Evolutionary conservation across 495 filamentous ascomycete species (phyloP).

Genomic region (Parachaetomium inaequale): DNA sequence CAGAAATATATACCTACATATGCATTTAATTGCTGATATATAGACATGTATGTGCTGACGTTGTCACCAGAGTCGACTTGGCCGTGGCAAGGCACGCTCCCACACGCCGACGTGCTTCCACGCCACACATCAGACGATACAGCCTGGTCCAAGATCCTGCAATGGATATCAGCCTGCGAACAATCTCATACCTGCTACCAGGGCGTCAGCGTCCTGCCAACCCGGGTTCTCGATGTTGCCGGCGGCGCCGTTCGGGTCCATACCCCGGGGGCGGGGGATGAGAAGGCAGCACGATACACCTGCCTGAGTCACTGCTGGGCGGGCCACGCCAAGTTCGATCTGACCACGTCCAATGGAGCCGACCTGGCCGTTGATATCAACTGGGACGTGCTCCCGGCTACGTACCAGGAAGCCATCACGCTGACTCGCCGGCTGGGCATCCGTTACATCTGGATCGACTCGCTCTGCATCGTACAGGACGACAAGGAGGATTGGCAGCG

Average conservation of each 20-base stretch:
- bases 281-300: neutral
- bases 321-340: neutral
- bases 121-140: too few species aligned
- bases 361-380: neutral
- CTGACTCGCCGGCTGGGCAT: neutral
- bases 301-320: neutral
- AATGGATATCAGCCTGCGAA: too few species aligned
- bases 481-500: neutral
- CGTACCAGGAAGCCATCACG: neutral
- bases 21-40: too few species aligned
- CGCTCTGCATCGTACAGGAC: too few species aligned
- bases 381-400: neutral
- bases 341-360: neutral
- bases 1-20: too few species aligned
- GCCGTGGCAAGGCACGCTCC: too few species aligned
- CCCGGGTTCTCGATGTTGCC: neutral
- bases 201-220: neutral
- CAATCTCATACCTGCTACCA: too few species aligned
- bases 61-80: too few species aligned
- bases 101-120: too few species aligned
- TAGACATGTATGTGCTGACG: too few species aligned
- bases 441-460: neutral
- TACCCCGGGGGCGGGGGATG: too few species aligned
- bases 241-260: neutral
- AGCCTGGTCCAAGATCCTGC: too few species aligned